Conservation (phyloP, 495 filamentous ascomycete species). For the Penicillium antarcticum region DNA sequence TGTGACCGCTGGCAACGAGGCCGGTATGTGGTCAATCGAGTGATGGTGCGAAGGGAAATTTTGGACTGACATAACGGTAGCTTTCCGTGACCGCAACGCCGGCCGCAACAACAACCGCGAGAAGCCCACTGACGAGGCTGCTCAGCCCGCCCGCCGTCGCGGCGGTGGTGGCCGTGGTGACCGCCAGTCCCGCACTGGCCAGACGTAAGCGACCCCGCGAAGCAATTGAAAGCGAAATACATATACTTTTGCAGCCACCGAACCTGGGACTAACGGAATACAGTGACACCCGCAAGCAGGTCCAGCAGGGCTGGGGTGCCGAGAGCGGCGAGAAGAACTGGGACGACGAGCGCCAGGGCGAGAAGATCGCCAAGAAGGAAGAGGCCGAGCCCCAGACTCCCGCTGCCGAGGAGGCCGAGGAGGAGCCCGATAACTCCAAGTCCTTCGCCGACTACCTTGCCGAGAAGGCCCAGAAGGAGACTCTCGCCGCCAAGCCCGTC, state of each 20-base stretch:
- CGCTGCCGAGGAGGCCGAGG: constrained; percentile 44
- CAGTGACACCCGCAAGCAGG: constrained; percentile 90
- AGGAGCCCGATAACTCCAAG: constrained; percentile 84
- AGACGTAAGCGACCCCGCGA: constrained; percentile 53
- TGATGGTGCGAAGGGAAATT: constrained; percentile 1
- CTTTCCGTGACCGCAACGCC: constrained; percentile 87
- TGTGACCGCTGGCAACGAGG: constrained; percentile 69
- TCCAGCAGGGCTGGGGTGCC: constrained; percentile 85
- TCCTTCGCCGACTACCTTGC: constrained; percentile 85
- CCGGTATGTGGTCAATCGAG: constrained; percentile 57
- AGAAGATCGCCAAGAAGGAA: constrained; percentile 80
- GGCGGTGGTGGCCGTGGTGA: constrained; percentile 65
- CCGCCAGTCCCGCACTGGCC: constrained; percentile 72
- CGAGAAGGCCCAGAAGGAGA: constrained; percentile 76
- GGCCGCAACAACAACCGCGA: constrained; percentile 78
- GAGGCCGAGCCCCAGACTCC: constrained; percentile 57
- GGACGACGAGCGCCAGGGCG: constrained; percentile 84
- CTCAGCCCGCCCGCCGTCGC: constrained; percentile 47
- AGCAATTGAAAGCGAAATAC: background rate
- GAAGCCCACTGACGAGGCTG: constrained; percentile 72
- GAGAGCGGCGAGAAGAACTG: constrained; percentile 74
- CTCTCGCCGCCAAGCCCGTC: constrained; percentile 66
- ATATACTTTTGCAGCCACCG: no score
- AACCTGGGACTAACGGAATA: background rate
- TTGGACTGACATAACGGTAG: constrained; percentile 39